A percentile compares a stretch with the other conserved stretches of the same genome.
phyloP scores from a whole-genome alignment of 2,329 filamentous ascomycete species.

The Decorospora gaudefroyi region DNA sequence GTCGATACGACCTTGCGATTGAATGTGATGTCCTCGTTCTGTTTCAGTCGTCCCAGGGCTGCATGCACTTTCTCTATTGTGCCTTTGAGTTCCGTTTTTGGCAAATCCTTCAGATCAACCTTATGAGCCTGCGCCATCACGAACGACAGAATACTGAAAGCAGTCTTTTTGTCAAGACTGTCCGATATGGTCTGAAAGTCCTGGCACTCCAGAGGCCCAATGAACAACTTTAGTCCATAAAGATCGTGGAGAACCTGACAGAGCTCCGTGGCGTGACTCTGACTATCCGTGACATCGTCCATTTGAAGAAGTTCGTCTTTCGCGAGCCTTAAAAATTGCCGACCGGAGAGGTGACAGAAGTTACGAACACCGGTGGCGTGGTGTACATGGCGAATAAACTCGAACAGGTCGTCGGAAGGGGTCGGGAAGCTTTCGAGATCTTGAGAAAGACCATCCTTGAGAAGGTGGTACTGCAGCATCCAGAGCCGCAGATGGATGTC shows the following conservation, averaged over 20 bases:
- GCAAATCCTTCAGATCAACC: constrained; percentile 86
- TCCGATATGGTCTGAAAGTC: constrained; percentile 78
- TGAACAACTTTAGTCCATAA: constrained; percentile 47
- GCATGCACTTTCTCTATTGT: constrained; percentile 94
- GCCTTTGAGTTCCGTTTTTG: constrained; percentile 86
- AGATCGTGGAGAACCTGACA: constrained; percentile 62
- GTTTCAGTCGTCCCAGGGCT: constrained; percentile 76
- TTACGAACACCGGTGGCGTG: constrained; percentile 81
- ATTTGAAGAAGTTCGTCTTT: constrained; percentile 81
- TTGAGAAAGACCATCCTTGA: constrained; percentile 75
- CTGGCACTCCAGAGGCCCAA: constrained; percentile 41
- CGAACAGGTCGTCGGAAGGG: constrained; percentile 73
- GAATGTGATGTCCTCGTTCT: constrained; percentile 78
- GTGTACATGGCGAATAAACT: constrained; percentile 80
- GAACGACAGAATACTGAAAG: constrained; percentile 80
- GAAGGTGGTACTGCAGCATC: constrained; percentile 81
- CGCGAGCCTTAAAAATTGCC: constrained; percentile 86
- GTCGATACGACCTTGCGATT: constrained; percentile 83
- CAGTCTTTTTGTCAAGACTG: constrained; percentile 77
- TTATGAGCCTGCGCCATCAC: constrained; percentile 79
- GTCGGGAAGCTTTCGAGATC: constrained; percentile 66
- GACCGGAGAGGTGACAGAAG: constrained; percentile 82
- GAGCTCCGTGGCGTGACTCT: constrained; percentile 71
- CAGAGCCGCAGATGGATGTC: constrained; percentile 88
- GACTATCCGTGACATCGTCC: constrained; percentile 74